phyloP scores from a whole-genome alignment of 1,284 basidiomycete species.

The Neonothopanus nambi region DNA sequence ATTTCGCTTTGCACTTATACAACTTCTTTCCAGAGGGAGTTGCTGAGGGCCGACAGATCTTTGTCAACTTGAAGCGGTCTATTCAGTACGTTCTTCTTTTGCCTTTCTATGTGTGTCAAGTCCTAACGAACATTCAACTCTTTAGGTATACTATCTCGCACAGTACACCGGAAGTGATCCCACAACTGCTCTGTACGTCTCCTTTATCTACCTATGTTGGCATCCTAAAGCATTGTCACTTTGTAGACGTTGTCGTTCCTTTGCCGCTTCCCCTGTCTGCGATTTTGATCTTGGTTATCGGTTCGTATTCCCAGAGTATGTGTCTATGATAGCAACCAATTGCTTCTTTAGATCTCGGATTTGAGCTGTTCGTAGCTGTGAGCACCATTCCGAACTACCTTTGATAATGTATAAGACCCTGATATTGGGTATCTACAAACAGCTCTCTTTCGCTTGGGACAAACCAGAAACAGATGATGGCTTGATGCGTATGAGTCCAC shows the following conservation, averaged over 20 bases:
- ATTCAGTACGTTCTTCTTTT: slow-evolving; percentile 51
- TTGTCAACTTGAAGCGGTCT: slow-evolving; percentile 67
- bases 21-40: slow-evolving; percentile 51
- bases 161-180: slow-evolving; percentile 68
- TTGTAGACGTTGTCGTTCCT: slow-evolving; percentile 64
- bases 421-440: neutral
- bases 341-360: slow-evolving; percentile 55
- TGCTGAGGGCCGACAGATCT: slow-evolving; percentile 67
- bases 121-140: neutral
- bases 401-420: neutral
- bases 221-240: neutral
- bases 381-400: neutral
- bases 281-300: slow-evolving; percentile 69
- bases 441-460: slow-evolving; percentile 74
- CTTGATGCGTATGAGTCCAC: slow-evolving; percentile 64
- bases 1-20: neutral
- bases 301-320: slow-evolving; percentile 32
- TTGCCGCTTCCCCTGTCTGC: slow-evolving; percentile 67
- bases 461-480: slow-evolving; percentile 64
- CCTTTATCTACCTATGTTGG: neutral
- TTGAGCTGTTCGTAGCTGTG: slow-evolving; percentile 66
- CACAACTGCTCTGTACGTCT: slow-evolving; percentile 58
- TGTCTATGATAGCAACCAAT: slow-evolving; percentile 3
- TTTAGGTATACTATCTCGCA: slow-evolving; percentile 63
- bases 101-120: neutral